phyloP scores from a whole-genome alignment of 192 early-diverging fungal genomes.

The Backusella australiensis region DNA sequence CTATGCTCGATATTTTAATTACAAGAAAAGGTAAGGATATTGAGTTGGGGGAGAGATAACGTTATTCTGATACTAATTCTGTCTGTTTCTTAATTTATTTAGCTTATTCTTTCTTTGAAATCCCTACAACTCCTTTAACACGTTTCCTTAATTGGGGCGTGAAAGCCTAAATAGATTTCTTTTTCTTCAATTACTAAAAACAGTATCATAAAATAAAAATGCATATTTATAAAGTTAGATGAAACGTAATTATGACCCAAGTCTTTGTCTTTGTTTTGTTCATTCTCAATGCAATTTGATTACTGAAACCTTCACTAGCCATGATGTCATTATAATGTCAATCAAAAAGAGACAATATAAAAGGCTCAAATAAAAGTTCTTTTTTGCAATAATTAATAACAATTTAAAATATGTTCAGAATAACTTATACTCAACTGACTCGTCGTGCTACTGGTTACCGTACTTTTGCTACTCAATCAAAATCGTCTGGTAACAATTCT shows the following conservation, averaged over 20 bases:
- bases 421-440: background rate
- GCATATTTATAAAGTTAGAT: background rate
- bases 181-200: background rate
- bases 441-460: background rate
- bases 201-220: background rate
- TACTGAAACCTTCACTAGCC: background rate
- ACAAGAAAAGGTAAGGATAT: conserved; percentile 21
- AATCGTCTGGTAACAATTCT: background rate
- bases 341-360: background rate
- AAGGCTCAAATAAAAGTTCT: background rate
- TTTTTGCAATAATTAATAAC: background rate
- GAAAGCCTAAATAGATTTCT: background rate
- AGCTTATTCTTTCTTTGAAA: conserved; percentile 30
- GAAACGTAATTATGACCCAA: background rate
- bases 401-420: background rate
- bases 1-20: conserved; percentile 21
- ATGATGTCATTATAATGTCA: background rate
- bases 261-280: background rate
- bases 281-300: background rate
- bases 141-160: conserved; percentile 12
- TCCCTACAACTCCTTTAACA: conserved; percentile 22
- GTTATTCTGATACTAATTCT: background rate
- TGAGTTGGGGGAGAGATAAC: background rate
- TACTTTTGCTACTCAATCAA: background rate
- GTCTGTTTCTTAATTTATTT: background rate